Evolutionary conservation across 805 yeast genomes (phyloP).

Genomic region (Nakazawaea anatomiae): DNA sequence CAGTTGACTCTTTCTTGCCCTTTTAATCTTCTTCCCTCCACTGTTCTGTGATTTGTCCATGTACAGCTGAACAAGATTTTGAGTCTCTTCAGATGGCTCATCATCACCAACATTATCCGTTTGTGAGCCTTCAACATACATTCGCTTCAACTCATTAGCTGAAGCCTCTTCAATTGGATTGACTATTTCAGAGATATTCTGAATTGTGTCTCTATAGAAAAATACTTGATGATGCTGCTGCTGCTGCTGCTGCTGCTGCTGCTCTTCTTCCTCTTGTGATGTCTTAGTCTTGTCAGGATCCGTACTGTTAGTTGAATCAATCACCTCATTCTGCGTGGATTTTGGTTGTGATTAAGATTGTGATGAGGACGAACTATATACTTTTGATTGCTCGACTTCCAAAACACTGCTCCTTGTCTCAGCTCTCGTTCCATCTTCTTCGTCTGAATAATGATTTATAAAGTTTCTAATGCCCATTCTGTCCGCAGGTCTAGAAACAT

Average conservation of each 20-base stretch:
- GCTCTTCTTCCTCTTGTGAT: background rate
- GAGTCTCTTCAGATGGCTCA: background rate
- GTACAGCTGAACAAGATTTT: background rate
- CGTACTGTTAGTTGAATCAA: conserved; percentile 1
- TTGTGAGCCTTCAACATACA: background rate
- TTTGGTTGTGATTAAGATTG: background rate
- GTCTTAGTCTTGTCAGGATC: background rate
- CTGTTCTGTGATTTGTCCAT: background rate
- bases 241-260: background rate
- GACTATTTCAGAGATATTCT: no score
- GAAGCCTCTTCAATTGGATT: no score
- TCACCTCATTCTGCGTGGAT: background rate
- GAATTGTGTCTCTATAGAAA: background rate
- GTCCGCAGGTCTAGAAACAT: background rate
- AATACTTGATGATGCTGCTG: no score
- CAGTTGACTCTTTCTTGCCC: background rate
- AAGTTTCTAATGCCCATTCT: background rate
- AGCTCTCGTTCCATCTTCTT: background rate
- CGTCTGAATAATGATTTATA: background rate
- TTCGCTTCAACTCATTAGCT: background rate
- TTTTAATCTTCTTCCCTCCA: background rate
- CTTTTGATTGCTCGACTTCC: conserved; percentile 3
- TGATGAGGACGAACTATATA: background rate
- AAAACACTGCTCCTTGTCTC: background rate
- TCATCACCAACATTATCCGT: background rate